phyloP scores from a whole-genome alignment of 1,284 basidiomycete species.

The Austroboletus rostrupii region DNA sequence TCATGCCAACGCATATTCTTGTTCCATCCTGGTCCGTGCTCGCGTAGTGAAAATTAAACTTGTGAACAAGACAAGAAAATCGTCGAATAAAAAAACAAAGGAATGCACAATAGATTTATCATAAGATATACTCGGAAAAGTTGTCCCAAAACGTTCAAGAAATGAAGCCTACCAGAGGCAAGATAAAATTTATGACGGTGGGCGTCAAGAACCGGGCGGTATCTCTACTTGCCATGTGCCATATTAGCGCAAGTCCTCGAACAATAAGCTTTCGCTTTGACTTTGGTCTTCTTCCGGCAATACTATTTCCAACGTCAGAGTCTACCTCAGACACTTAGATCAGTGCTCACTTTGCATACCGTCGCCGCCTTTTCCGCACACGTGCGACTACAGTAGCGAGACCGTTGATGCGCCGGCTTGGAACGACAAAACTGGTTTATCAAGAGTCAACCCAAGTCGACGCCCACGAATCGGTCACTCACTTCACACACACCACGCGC shows the following conservation, averaged over 20 bases:
- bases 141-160: too few relatives aligned
- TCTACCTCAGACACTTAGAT: not conserved
- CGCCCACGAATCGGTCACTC: not conserved
- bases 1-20: too few relatives aligned
- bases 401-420: conserved; percentile 46
- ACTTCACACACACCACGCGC: conserved; percentile 25
- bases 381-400: conserved; percentile 53
- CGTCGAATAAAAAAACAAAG: too few relatives aligned
- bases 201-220: not conserved
- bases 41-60: too few relatives aligned
- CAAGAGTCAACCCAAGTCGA: not conserved
- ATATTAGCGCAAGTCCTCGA: conserved; percentile 21
- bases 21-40: too few relatives aligned
- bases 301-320: conserved; percentile 10
- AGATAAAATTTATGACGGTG: not conserved
- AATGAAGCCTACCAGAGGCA: conserved; percentile 5
- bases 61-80: too few relatives aligned
- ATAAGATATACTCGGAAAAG: too few relatives aligned
- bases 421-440: conserved; percentile 46
- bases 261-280: conserved; percentile 14
- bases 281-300: conserved; percentile 15
- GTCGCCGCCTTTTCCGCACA: conserved; percentile 46
- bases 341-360: conserved; percentile 23
- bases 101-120: too few relatives aligned
- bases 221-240: conserved; percentile 13